phyloP scores from a whole-genome alignment of 2,329 filamentous ascomycete genomes.

The Magnaporthiopsis rhizophila region DNA sequence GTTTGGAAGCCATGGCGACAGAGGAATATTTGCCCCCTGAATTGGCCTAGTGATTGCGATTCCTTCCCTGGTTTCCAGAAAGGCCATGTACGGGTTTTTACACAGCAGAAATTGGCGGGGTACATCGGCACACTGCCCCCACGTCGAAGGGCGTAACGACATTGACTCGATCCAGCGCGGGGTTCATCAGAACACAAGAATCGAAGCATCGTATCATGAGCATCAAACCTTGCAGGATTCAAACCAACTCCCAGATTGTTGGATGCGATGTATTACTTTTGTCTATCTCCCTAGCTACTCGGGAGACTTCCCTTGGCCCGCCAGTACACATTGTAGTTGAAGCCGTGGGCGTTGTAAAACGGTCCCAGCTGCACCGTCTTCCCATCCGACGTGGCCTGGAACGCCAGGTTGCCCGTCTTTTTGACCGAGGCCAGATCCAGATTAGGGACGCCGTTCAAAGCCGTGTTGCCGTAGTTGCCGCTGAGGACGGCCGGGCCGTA shows the following conservation, averaged over 20 bases:
- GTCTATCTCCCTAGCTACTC: neutral
- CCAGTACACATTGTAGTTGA: slow-evolving; percentile 37
- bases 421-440: slow-evolving; percentile 23
- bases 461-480: slow-evolving; percentile 33
- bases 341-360: slow-evolving; percentile 32
- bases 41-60: neutral
- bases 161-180: too few species aligned
- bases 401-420: slow-evolving; percentile 19
- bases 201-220: too few species aligned
- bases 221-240: too few species aligned
- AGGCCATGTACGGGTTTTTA: neutral
- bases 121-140: neutral
- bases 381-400: slow-evolving; percentile 24
- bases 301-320: neutral
- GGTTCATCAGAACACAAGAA: neutral
- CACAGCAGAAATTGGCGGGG: neutral
- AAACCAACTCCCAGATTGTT: too few species aligned
- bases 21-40: too few species aligned
- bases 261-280: neutral
- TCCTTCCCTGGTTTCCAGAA: too few species aligned
- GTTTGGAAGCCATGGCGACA: slow-evolving; percentile 3
- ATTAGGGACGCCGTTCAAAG: slow-evolving; percentile 14
- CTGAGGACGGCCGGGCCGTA: slow-evolving; percentile 37
- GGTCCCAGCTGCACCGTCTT: slow-evolving; percentile 24
- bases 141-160: neutral